Base-by-base conservation (phyloP, 2,329 filamentous ascomycete genomes). In the Chaetomiaceae sp. region DNA sequence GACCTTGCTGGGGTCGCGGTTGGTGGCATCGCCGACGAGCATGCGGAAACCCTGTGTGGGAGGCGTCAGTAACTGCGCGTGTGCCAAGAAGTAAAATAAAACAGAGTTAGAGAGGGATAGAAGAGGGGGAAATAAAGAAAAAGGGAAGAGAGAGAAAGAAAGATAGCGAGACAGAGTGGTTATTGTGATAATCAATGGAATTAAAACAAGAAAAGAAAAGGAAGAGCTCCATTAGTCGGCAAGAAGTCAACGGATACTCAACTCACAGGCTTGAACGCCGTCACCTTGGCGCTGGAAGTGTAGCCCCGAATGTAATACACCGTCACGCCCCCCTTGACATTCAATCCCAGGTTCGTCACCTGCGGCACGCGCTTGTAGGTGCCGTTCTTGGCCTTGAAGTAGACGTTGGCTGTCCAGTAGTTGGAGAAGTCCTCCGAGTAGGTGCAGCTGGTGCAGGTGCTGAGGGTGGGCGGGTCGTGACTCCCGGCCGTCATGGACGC, bases 31-130 rank as follows among this genome's bases (percentile, higher is more conserved):
- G 9, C 55, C 55, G 9, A 54, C 51, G 3, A 57, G 53, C 55
- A 57, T 57, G 49, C 55, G 55, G 55, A 57, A 57, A 18, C 55
- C 68, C 65, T 68, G 46, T 6, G 6, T 32, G 6, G 22, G 17
- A 7, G 9, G 6, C 2, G 29, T 47, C 10, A 45, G 35, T 29
- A 9, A n/a, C n/a, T n/a, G n/a, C n/a, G n/a, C n/a, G n/a, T n/a
- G n/a, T n/a, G n/a, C n/a, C n/a, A n/a, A n/a, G n/a, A n/a, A n/a
- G n/a, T n/a, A n/a, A n/a, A n/a, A n/a, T n/a, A n/a, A n/a, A n/a
- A n/a, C n/a, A n/a, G n/a, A n/a, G n/a, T n/a, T n/a, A n/a, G n/a
- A n/a, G n/a, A n/a, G n/a, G n/a, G n/a, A n/a, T n/a, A n/a, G n/a
- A n/a, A n/a, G n/a, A n/a, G n/a, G n/a, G n/a, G n/a, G n/a, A n/a